Base-by-base conservation (phyloP, 768 basidiomycete genomes). In the Kondoa subrosea region DNA sequence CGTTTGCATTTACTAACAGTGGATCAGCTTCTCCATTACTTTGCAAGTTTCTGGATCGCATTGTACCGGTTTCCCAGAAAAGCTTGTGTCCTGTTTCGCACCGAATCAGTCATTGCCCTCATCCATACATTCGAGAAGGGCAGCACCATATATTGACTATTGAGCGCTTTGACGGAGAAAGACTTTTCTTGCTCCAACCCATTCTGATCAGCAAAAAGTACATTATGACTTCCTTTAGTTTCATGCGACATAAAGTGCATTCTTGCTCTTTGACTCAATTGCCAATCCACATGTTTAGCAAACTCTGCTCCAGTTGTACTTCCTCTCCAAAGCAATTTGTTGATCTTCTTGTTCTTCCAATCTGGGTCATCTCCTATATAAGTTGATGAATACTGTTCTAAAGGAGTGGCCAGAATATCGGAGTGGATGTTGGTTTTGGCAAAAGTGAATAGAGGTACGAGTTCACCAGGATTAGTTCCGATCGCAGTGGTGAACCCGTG, bases 391-490 rank as follows among this genome's bases (percentile, higher is more conserved):
- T 89, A 89, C 76, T 99, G 97, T 76, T 99, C 97, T 76, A 97
- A 91, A 69, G 89, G 91, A 0, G 95, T 93, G 70, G 97, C 91
- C 67, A 88, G 81, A 72, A 99, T 88, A 75, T 97, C 95, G 70
- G 84, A 79, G 75, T 87, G 96, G 0, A 95, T 91, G 56, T 80
- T 80, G 0, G 87, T 85, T 74, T 87, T 90, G 0, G 91, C 88
- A 1, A 93, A 91, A 1, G 90, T 91, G 78, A 99, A 88, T 31
- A 99, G 83, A 4, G 75, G 76, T n/a, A 71, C 70, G 40, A 75
- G 71, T 8, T 72, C 70, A 26, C 69, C 68, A 8, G 71, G 70
- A 50, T 71, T 69, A 27, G 74, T 72, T 1, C 74, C 74, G 29
- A 56, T 25, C 3, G 71, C 66, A 4, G 73, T 67, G 16, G 77